phyloP scores from a whole-genome alignment of 805 yeast genomes.

The Zygosaccharomyces lentus region DNA sequence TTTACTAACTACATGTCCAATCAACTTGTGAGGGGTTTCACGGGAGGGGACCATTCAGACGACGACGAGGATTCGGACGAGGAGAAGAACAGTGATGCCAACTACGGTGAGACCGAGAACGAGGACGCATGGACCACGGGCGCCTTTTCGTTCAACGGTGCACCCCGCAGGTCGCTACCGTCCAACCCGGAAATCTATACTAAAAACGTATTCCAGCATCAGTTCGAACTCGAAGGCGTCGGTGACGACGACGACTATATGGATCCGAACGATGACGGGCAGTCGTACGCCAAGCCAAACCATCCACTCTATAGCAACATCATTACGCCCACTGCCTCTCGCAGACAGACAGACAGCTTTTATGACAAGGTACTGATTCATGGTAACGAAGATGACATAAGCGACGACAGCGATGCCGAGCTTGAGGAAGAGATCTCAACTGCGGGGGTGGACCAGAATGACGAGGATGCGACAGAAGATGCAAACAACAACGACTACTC shows the following conservation, averaged over 20 bases:
- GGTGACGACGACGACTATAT: constrained; percentile 63
- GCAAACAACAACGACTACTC: constrained; percentile 35
- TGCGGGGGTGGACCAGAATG: constrained; percentile 23
- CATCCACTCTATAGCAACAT: constrained; percentile 51
- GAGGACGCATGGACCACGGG: constrained; percentile 14
- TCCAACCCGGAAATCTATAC: constrained; percentile 18
- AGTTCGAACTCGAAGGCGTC: constrained; percentile 42
- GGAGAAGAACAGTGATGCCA: constrained; percentile 9
- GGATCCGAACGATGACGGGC: constrained; percentile 80
- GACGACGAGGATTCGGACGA: constrained; percentile 30
- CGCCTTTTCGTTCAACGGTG: constrained; percentile 15
- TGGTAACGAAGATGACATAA: constrained; percentile 18
- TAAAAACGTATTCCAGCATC: constrained; percentile 38
- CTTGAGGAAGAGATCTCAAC: constrained; percentile 14
- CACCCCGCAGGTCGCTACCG: constrained; percentile 15
- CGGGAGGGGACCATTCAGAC: constrained; percentile 23
- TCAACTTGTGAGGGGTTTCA: constrained; percentile 21
- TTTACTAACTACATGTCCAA: constrained; percentile 31
- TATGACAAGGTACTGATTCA: constrained; percentile 18
- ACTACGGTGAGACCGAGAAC: constrained; percentile 6
- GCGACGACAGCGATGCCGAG: constrained; percentile 22
- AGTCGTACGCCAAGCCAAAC: constrained; percentile 58
- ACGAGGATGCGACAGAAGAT: constrained; percentile 16
- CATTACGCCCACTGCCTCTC: constrained; percentile 24
- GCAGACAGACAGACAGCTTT: constrained; percentile 17